Evolutionary conservation across 106 monocot genomes (phyloP).

Genomic region (Dioscorea zingiberensis): DNA sequence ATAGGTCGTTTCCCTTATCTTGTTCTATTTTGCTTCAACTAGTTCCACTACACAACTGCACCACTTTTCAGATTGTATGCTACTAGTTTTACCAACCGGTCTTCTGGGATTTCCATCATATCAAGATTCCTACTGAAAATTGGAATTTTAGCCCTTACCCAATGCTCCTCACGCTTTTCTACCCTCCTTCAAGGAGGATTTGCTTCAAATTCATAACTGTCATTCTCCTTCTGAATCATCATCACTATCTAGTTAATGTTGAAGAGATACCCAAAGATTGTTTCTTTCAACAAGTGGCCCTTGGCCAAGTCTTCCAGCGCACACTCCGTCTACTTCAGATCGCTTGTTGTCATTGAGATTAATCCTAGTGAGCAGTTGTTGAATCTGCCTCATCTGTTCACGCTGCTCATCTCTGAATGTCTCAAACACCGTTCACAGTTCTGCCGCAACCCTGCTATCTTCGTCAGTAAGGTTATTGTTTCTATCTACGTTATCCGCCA

Average conservation of each 20-base stretch:
- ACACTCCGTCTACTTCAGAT: background rate
- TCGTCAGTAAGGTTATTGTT: background rate
- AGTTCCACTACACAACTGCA: background rate
- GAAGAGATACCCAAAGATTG: background rate
- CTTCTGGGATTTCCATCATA: background rate
- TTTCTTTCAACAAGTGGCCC: background rate
- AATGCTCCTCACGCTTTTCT: background rate
- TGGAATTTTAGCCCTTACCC: background rate
- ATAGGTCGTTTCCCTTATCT: background rate
- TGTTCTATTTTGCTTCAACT: background rate
- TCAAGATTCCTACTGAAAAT: background rate
- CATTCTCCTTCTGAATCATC: background rate
- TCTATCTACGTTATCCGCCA: background rate
- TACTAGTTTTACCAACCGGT: background rate
- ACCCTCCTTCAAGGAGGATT: background rate
- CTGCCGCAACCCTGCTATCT: background rate
- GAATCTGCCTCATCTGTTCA: background rate
- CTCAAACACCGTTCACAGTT: background rate
- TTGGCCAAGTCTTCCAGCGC: background rate
- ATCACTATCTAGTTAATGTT: background rate
- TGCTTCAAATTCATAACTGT: background rate
- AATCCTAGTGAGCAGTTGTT: background rate
- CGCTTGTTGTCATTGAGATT: background rate
- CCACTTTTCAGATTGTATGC: background rate
- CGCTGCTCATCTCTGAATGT: too few relatives aligned